Base-by-base conservation (phyloP, 139 green algal species). In the Gonium pectorale region DNA sequence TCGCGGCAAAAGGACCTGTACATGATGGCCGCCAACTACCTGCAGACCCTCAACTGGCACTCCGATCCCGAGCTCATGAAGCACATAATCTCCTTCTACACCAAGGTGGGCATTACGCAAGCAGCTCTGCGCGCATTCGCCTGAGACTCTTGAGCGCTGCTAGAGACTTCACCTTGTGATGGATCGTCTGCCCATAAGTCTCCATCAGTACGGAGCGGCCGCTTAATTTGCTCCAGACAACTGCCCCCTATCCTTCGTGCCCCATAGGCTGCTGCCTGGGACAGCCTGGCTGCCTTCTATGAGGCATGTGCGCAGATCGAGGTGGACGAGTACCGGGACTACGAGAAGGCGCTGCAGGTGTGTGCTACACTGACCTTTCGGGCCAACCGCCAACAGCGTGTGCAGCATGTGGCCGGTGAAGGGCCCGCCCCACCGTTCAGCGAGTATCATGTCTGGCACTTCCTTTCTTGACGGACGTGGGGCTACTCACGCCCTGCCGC, bases 11-110 rank as follows among this genome's bases (percentile, higher is more conserved):
- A 89, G 56, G 94, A 97, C 71, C 89, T 96, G 44, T 98, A 95
- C 91, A 69, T 95, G 26, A 93, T 97, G 89, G 93, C 93, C 35
- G 94, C 93, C 79, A 95, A 96, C 89, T 96, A 91, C 86, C 89
- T 98, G 88, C 94, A 96, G 81, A 96, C 91, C 11, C 87, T 95
- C n/a, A 92, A 95, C 90, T 96, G 94, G 93, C 92, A 94, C 78
- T 83, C 85, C 63, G 71, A 95, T 78, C 82, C 90, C 9, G 90
- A 96, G 29, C 79, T 96, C 52, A 93, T 94, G 83, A 95, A 95
- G 77, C 90, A 92, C 79, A 95, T 97, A 79, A 91, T 97, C 59
- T 77, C 54, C 35, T 97, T 97, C 86, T 98, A 98, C 90, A 94
- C 88, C 56, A 97, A 97, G 90, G 95, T 81, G 35, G n/a, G n/a